phyloP scores from a whole-genome alignment of 495 filamentous ascomycete species.

The Pseudoneurospora amorphoporcata region DNA sequence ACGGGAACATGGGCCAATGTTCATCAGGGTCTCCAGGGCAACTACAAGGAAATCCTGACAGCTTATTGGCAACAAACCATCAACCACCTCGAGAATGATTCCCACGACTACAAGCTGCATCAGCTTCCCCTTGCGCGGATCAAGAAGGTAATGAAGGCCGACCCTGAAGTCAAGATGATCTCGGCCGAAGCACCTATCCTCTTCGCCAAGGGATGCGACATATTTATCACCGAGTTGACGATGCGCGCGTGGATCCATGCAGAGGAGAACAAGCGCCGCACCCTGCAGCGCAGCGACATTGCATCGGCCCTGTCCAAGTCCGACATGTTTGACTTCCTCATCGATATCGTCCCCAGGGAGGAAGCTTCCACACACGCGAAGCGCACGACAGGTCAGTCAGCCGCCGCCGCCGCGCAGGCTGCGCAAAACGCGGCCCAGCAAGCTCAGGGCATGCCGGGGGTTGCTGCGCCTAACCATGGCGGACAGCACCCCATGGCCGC shows the following conservation, averaged over 20 bases:
- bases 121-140: constrained; percentile 92
- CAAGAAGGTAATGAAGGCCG: constrained; percentile 99
- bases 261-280: constrained; percentile 96
- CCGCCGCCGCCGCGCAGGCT: constrained; percentile 40
- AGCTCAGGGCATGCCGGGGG: constrained; percentile 51
- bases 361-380: constrained; percentile 81
- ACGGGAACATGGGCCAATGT: constrained; percentile 94
- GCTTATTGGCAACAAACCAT: constrained; percentile 99
- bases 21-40: constrained; percentile 87
- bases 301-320: constrained; percentile 90
- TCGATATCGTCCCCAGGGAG: constrained; percentile 95
- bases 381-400: constrained; percentile 37
- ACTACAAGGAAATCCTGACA: constrained; percentile 91
- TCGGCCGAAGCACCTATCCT: constrained; percentile 95
- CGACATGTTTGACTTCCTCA: constrained; percentile 99
- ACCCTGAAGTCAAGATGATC: constrained; percentile 99
- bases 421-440: constrained; percentile 40
- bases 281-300: constrained; percentile 91
- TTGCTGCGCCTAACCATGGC: constrained; percentile 49
- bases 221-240: constrained; percentile 97
- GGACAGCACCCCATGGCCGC: constrained; percentile 40
- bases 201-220: constrained; percentile 97
- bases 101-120: constrained; percentile 96
- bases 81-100: constrained; percentile 84
- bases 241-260: constrained; percentile 99